These are phyloP conservation scores for Arbutus unedo DNA, from an alignment of 148 eudicot genomes.

Conservation along the genomic window DNA sequence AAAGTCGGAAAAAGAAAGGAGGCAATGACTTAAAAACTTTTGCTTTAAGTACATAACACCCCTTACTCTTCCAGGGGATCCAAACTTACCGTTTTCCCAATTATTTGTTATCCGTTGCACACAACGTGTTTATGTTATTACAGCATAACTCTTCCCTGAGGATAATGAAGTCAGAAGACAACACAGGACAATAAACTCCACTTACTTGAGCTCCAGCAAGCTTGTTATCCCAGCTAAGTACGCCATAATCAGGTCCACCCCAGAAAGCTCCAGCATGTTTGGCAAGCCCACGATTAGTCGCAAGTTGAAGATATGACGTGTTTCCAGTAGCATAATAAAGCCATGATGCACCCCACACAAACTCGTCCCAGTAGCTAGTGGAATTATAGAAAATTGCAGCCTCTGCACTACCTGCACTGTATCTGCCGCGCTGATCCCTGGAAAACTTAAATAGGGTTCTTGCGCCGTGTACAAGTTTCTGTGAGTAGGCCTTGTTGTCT, in stretches of 20 bases:
- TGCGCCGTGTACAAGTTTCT: slow-evolving; percentile 89
- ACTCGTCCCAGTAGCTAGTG: slow-evolving; percentile 83
- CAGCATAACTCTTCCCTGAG: not conserved
- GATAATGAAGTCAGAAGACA: slow-evolving; percentile 2
- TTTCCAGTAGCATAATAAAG: slow-evolving; percentile 89
- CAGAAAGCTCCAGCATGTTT: slow-evolving; percentile 91
- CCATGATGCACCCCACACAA: slow-evolving; percentile 85
- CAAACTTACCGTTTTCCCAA: not conserved
- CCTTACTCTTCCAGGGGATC: not conserved
- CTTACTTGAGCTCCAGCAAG: slow-evolving; percentile 93
- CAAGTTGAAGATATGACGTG: slow-evolving; percentile 63
- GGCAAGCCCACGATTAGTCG: slow-evolving; percentile 59
- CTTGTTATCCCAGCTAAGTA: slow-evolving; percentile 91
- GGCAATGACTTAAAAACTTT: not conserved
- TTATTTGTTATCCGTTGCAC: not conserved
- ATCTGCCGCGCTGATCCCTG: slow-evolving; percentile 73
- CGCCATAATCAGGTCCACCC: slow-evolving; percentile 83
- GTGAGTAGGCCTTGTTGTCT: slow-evolving; percentile 79
- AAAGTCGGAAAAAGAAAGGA: not conserved
- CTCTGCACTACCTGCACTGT: slow-evolving; percentile 51
- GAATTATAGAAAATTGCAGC: slow-evolving; percentile 77
- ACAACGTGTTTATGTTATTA: not conserved
- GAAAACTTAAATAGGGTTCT: slow-evolving; percentile 63
- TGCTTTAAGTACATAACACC: not conserved
- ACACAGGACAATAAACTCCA: slow-evolving; percentile 3